Conservation (phyloP, 148 eudicot genomes). For the Rhododendron ovatum region DNA sequence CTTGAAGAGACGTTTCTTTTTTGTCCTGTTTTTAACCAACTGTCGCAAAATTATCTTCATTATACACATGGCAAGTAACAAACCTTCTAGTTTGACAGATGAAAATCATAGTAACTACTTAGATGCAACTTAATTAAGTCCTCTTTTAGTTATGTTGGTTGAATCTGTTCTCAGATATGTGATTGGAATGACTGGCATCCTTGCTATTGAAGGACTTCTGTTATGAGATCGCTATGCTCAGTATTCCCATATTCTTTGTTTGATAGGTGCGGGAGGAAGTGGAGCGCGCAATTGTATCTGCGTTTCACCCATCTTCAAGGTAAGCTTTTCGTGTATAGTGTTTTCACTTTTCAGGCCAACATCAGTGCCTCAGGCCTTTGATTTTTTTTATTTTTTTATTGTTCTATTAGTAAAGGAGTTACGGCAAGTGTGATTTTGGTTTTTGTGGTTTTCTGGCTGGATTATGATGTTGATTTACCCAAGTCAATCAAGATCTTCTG, state of each 20-base stretch:
- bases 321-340: slow-evolving; percentile 19
- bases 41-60: not conserved
- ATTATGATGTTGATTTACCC: not conserved
- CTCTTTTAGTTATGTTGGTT: not conserved
- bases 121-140: not conserved
- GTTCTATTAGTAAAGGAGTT: not conserved
- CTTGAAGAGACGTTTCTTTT: not conserved
- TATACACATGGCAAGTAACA: not conserved
- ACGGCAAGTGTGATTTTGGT: not conserved
- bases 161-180: not conserved
- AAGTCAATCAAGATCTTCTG: not conserved
- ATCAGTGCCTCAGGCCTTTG: not conserved
- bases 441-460: not conserved
- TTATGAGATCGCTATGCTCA: not conserved
- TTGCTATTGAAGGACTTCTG: not conserved
- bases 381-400: not conserved
- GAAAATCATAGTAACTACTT: not conserved
- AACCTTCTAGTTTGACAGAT: not conserved
- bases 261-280: slow-evolving; percentile 69
- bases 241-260: not conserved
- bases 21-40: not conserved
- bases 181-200: not conserved
- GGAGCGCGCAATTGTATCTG: slow-evolving; percentile 18
- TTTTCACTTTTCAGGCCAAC: not conserved
- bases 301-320: slow-evolving; percentile 40